Evolutionary conservation across 2,329 filamentous ascomycete genomes (phyloP).

Genomic region (Ascocoryne sarcoides): DNA sequence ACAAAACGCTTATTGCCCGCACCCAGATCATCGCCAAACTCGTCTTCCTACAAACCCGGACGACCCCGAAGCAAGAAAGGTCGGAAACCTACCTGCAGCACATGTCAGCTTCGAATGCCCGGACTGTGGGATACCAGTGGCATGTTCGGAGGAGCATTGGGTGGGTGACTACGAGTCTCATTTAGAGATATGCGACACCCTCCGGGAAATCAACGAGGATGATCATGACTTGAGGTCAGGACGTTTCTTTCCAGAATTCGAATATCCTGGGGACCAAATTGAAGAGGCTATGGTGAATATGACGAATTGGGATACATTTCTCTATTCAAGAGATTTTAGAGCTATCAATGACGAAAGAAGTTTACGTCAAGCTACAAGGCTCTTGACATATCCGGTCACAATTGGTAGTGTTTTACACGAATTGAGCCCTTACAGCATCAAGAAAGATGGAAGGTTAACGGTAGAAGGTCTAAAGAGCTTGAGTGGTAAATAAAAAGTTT

Average conservation of each 20-base stretch:
- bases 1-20: conserved; percentile 88
- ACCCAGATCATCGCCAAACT: conserved; percentile 75
- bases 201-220: conserved; percentile 93
- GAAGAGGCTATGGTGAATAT: conserved; percentile 93
- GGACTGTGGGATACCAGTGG: conserved; percentile 88
- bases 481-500: conserved; percentile 54
- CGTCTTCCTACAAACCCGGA: conserved; percentile 56
- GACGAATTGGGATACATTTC: conserved; percentile 96
- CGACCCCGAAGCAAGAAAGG: conserved; percentile 54
- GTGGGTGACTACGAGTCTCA: conserved; percentile 92
- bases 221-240: conserved; percentile 91
- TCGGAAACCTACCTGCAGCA: conserved; percentile 55
- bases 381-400: conserved; percentile 90
- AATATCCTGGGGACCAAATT: conserved; percentile 81
- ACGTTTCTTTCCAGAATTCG: conserved; percentile 86
- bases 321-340: conserved; percentile 85
- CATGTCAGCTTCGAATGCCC: conserved; percentile 93
- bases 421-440: conserved; percentile 82
- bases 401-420: conserved; percentile 90
- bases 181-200: conserved; percentile 81
- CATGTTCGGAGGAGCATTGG: conserved; percentile 93
- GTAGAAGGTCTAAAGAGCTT: conserved; percentile 88
- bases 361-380: conserved; percentile 84
- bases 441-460: conserved; percentile 66
- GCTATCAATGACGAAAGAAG: conserved; percentile 85